Conservation (phyloP, 495 filamentous ascomycete genomes). For the Penicillium canariense region DNA sequence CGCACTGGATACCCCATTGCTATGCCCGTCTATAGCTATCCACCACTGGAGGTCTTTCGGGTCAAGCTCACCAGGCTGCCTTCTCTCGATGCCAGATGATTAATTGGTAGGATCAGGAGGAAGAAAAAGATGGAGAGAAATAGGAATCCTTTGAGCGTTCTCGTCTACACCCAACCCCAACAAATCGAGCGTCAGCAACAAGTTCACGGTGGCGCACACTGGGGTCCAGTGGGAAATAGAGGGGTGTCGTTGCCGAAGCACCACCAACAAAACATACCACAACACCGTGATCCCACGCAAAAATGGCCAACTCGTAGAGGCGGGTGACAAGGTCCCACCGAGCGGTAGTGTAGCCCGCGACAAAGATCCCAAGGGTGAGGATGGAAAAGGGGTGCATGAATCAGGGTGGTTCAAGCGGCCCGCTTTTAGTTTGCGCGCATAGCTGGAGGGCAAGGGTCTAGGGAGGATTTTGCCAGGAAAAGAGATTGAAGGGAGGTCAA, state of each 20-base stretch:
- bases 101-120: slow-evolving; percentile 69
- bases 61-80: slow-evolving; percentile 54
- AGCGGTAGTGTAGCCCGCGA: slow-evolving; percentile 98
- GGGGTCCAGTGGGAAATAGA: slow-evolving; percentile 10
- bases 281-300: slow-evolving; percentile 98
- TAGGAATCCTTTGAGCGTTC: slow-evolving; percentile 70
- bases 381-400: slow-evolving; percentile 97
- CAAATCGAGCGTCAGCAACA: slow-evolving; percentile 4
- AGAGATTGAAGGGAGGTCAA: neutral
- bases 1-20: neutral
- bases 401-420: slow-evolving; percentile 35
- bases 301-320: slow-evolving; percentile 91
- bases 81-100: slow-evolving; percentile 68
- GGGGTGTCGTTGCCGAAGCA: slow-evolving; percentile 10
- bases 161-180: slow-evolving; percentile 43
- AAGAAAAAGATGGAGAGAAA: slow-evolving; percentile 76
- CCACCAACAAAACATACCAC: slow-evolving; percentile 61
- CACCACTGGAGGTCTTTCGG: neutral
- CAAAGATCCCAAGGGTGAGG: slow-evolving; percentile 93
- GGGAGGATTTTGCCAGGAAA: neutral
- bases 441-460: slow-evolving; percentile 16
- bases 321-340: slow-evolving; percentile 97
- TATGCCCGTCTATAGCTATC: neutral
- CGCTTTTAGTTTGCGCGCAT: slow-evolving; percentile 37
- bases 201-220: neutral